Evolutionary conservation across 495 filamentous ascomycete genomes (phyloP), one percentile per base, ranked within the genome.

Genomic region (Acidiella bohemica): DNA sequence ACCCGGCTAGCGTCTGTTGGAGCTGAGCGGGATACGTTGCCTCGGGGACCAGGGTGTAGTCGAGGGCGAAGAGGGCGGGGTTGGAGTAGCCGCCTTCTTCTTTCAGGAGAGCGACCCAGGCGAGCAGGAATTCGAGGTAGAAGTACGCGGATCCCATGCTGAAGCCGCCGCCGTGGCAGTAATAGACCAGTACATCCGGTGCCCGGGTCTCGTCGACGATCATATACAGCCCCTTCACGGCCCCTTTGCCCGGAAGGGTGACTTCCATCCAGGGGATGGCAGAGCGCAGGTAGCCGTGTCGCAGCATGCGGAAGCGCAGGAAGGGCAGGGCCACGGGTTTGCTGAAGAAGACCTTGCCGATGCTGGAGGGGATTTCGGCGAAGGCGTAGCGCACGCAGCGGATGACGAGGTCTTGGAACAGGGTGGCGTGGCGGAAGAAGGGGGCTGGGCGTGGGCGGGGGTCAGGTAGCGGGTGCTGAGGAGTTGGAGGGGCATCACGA

Each of bases 1-100:
- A 86, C 9, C 75, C 81, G 21, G 65, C 58, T 21, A 78, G 55
- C 1, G 68, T 68, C 60, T 87, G 70, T 14, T 75, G 64, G 7
- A 84, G 50, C 53, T 85, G 82, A 7, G 62, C 70, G 5, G 81
- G 81, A 49, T 78, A 85, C 8, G 61, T 62, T 25, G 68, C 67
- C 42, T 82, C 76, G 9, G 81, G 82, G n/a, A 84, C 79, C 1
- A 87, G 67, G 6, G 76, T 79, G 52, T 87, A 87, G 37, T 87
- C 81, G 5, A 86, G 58, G 1, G 77, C 72, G 52, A 87, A 79
- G n/a, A 86, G 67, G 12, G 80, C 78, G 2, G 82, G 81, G 51
- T 84, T 85, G 11, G 53, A 35, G 51, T 77, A 84, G 11, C 78
- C 78, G 24, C 62, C 55, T 12, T 67, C 57, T 12, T 67, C 57